Base-by-base conservation (phyloP, 2,329 filamentous ascomycete species). In the Neopestalotiopsis rosae region DNA sequence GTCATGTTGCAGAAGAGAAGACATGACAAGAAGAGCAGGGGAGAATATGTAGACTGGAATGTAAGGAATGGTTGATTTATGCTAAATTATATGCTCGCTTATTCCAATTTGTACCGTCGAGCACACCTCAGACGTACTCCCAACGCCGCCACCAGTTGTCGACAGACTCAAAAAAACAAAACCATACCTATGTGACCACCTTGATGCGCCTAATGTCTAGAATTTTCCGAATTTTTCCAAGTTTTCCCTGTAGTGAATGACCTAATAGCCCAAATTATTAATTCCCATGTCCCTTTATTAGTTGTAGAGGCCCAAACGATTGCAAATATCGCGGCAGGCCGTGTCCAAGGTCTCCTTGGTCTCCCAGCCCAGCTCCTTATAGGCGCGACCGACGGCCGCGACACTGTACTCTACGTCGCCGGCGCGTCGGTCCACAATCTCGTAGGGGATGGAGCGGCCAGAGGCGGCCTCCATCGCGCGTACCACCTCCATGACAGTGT, bases 401-500 rank as follows among this genome's bases (percentile, higher is more conserved):
- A 65, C 63, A 13, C 24, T 52, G n/a, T 20, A 56, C 17, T 52
- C 82, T 3, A 85, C 81, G 70, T 85, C 83, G 4, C 83, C 83
- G 13, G 75, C 75, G 52, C 83, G 76, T n/a, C 82, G 75, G 7
- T 77, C 79, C 3, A 78, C 76, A 62, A 78, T 73, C n/a, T 77
- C 73, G 40, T 80, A 77, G 1, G 81, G 81, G 24, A 85, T 83
- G 3, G 76, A 68, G 58, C 72, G 74, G 20, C 75, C 75, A 1
- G 79, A 79, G 0, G 81, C 82, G 3, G 69, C 71, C 68, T 83
- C 79, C 69, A 83, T 79, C 38, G 79, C 81, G 49, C 72, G 71
- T 24, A 85, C 79, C 5, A 83, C 82, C 67, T 86, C 83, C 14
- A 80, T 74, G 2, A 85, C 84, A 0, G 83, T 84, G 9, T 82